phyloP scores from a whole-genome alignment of 768 basidiomycete species.

The Naganishia kalamii region DNA sequence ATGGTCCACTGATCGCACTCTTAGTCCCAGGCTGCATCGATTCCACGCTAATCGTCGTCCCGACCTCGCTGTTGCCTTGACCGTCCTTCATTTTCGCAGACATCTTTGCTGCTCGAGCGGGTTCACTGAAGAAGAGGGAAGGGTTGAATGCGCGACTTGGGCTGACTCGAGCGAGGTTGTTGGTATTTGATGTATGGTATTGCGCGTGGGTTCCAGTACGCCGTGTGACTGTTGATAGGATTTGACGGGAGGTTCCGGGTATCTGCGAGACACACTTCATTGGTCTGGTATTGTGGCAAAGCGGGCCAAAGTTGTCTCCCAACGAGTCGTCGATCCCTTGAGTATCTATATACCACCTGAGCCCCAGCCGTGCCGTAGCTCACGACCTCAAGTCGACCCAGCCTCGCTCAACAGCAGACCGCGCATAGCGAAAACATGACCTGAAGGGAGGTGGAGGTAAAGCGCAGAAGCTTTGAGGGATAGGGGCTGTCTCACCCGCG shows the following conservation, averaged over 20 bases:
- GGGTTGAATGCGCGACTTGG: conserved; percentile 1
- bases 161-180: background rate
- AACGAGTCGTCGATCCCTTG: too few species aligned
- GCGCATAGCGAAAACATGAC: too few species aligned
- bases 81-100: background rate
- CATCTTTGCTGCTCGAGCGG: background rate
- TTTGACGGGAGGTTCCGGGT: too few species aligned
- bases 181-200: background rate
- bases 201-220: background rate
- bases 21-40: background rate
- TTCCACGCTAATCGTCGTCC: background rate
- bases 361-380: too few species aligned
- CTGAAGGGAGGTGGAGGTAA: too few species aligned
- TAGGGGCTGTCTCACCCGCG: background rate
- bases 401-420: too few species aligned
- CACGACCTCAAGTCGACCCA: too few species aligned
- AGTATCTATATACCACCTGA: too few species aligned
- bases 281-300: too few species aligned
- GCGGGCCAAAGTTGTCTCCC: too few species aligned
- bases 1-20: conserved; percentile 5
- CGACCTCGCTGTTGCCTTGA: background rate
- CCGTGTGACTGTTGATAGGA: background rate
- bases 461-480: too few species aligned
- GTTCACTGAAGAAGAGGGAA: background rate
- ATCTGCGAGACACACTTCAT: too few species aligned